Conservation (phyloP, 2,329 filamentous ascomycete genomes). For the Xylariaceae sp. region DNA sequence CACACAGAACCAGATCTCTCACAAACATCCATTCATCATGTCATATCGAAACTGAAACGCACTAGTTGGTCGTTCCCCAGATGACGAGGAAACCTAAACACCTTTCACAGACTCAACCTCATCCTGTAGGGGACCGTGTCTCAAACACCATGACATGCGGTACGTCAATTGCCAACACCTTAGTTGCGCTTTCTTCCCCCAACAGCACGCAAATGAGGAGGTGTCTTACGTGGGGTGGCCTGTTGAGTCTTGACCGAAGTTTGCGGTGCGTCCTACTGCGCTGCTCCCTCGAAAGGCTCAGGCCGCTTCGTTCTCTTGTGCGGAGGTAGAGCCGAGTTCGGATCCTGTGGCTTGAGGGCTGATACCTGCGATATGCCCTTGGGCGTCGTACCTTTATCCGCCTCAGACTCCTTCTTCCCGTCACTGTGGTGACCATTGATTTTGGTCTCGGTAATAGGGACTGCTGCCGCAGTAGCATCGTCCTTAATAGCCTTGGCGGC, state of each 20-base stretch:
- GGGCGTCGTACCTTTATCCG: neutral
- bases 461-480: neutral
- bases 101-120: too few species aligned
- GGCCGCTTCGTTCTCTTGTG: too few species aligned
- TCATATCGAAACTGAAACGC: neutral
- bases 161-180: neutral
- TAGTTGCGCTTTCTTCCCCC: neutral
- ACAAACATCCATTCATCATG: neutral
- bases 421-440: neutral
- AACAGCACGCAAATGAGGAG: conserved; percentile 18
- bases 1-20: neutral
- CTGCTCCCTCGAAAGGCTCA: too few species aligned
- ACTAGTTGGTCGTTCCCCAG: neutral
- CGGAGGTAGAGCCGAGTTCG: too few species aligned
- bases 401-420: neutral
- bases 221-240: too few species aligned
- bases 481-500: neutral
- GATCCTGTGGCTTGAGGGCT: too few species aligned
- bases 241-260: neutral
- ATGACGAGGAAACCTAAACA: too few species aligned
- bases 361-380: too few species aligned
- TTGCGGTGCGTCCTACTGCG: neutral
- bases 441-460: neutral
- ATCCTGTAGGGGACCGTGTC: too few species aligned
- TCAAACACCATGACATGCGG: neutral